Conservation (phyloP, 2,329 filamentous ascomycete species). For the Mariannaea sp. region DNA sequence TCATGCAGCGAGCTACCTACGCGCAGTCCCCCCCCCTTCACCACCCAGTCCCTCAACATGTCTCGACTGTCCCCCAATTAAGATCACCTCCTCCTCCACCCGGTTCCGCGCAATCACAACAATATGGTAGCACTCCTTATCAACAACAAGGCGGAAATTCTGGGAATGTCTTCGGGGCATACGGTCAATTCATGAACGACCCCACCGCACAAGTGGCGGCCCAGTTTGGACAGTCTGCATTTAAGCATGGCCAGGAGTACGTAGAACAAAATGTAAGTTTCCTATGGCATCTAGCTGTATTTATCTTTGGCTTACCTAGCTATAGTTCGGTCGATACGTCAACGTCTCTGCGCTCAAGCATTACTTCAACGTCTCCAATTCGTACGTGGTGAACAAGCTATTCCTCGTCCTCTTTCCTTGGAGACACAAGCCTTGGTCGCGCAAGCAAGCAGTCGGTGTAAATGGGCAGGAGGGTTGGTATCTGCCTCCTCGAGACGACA, state of each 20-base stretch:
- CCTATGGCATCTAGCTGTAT: neutral
- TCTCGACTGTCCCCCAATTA: slow-evolving; percentile 95
- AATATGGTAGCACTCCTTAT: slow-evolving; percentile 73
- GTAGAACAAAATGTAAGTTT: slow-evolving; percentile 86
- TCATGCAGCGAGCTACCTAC: slow-evolving; percentile 87
- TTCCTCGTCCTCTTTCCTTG: slow-evolving; percentile 94
- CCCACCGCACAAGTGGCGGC: slow-evolving; percentile 93
- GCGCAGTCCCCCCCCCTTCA: slow-evolving; percentile 91
- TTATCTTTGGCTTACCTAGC: slow-evolving; percentile 17
- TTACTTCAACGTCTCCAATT: slow-evolving; percentile 99
- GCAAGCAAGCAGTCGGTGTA: slow-evolving; percentile 77
- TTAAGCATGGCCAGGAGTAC: slow-evolving; percentile 91
- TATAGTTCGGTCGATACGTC: slow-evolving; percentile 71
- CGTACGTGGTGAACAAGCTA: slow-evolving; percentile 92
- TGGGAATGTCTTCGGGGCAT: slow-evolving; percentile 68
- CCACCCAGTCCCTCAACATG: slow-evolving; percentile 96
- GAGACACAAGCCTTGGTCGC: slow-evolving; percentile 96
- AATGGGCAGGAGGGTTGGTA: slow-evolving; percentile 77
- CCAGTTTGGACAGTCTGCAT: slow-evolving; percentile 89
- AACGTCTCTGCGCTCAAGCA: slow-evolving; percentile 94
- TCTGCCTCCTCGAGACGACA: slow-evolving; percentile 88
- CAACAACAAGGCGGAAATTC: slow-evolving; percentile 64
- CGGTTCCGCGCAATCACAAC: slow-evolving; percentile 69
- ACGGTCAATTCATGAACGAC: slow-evolving; percentile 94
- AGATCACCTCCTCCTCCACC: slow-evolving; percentile 88